Evolutionary conservation across 2,329 filamentous ascomycete genomes (phyloP), one percentile per base, ranked within the genome.

Genomic region (Neopestalotiopsis sp.): DNA sequence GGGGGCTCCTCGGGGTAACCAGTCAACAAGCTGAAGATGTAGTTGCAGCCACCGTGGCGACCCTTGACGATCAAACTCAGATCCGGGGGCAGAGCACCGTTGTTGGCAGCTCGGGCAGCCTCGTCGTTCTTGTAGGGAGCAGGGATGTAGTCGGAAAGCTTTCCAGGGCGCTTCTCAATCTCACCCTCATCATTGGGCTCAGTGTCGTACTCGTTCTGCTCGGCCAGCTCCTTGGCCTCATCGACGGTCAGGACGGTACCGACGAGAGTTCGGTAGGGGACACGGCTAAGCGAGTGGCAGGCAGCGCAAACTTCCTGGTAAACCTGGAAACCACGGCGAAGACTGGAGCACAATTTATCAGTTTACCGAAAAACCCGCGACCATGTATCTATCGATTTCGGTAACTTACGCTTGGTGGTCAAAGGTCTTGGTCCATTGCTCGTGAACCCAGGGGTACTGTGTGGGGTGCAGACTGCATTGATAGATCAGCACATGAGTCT

Each of bases 271-370:
- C 96, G 94, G 90, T 97, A 99, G 70, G 96, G 95, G 70, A 99
- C 90, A 86, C 96, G 94, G 84, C 88, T 91, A 73, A 99, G 91
- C 72, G 96, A 99, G 89, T 99, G 96, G 90, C 96, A 99, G 77
- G 94, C 94, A 71, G 95, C 91, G 89, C 96, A 99, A 79, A 99
- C 96, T 86, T 99, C 96, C 76, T 92, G 94, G 89, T 99, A 99
- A 81, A 99, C 96, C 86, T 97, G 95, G 91, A 98, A 99, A 85
- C 96, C 96, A 87, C 96, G 95, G 83, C 96, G 96, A 75, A 99
- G 94, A 78, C 95, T 97, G 75, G 9, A n/a, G 32, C 30, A 40
- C 30, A 28, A 30, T 59, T 56, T 56, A 59, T 30, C 57, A 59
- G 45, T 9, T 24, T 52, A 52, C 20, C 45, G 45, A 20, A 10